Percentiles rank a stretch among this genome's conserved stretches.
These are phyloP conservation scores for Immersiella caudata DNA, from an alignment of 495 filamentous ascomycete species.

Conservation along the genomic window DNA sequence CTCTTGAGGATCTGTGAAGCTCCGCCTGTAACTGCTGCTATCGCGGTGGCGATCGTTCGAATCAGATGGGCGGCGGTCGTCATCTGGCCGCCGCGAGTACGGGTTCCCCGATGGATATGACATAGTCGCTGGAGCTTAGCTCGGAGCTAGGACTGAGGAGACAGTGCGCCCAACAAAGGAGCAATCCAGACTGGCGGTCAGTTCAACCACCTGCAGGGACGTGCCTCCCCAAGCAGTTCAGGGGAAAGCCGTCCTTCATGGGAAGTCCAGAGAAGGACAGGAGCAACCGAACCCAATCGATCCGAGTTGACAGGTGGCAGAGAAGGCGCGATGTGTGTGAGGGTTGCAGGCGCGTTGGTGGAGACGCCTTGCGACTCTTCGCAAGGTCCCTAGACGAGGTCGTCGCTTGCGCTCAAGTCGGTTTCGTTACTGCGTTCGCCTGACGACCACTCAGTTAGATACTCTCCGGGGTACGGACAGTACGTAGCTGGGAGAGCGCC, in stretches of 20 bases:
- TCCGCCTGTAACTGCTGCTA: conserved; percentile 9
- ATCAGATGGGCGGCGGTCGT: conserved; percentile 27
- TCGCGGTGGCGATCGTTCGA: conserved; percentile 17
- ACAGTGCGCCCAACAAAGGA: not conserved
- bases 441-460: no score
- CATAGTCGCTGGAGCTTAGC: conserved; percentile 5
- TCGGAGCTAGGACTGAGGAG: not conserved
- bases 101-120: conserved; percentile 25
- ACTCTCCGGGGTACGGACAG: no score
- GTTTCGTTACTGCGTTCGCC: no score
- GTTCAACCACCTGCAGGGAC: not conserved
- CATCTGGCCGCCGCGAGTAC: conserved; percentile 29
- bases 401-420: no score
- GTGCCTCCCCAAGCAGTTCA: not conserved
- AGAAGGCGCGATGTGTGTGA: not conserved
- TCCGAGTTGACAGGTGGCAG: not conserved
- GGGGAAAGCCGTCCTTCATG: not conserved
- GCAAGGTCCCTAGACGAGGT: no score
- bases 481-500: no score
- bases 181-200: not conserved
- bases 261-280: not conserved
- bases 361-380: not conserved
- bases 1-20: not conserved
- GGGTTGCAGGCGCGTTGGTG: not conserved
- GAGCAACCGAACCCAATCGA: not conserved